phyloP scores from a whole-genome alignment of 805 yeast genomes.

The Schwanniomyces polymorphus region DNA sequence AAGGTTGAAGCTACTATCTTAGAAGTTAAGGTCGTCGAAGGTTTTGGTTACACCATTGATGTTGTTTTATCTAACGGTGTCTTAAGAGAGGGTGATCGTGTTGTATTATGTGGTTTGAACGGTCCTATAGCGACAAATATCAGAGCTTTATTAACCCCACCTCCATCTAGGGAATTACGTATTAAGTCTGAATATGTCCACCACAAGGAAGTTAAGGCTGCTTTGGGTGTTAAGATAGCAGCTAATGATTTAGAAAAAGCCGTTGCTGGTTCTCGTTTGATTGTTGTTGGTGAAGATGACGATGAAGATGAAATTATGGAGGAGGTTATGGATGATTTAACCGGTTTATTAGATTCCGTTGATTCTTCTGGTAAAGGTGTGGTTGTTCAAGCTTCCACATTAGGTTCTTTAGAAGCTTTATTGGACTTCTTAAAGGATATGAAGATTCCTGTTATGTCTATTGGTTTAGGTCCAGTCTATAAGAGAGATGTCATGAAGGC shows the following conservation, averaged over 20 bases:
- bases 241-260: conserved; percentile 98
- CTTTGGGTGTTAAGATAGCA: conserved; percentile 97
- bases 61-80: conserved; percentile 97
- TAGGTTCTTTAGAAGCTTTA: conserved; percentile 97
- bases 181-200: conserved; percentile 95
- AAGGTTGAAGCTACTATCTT: conserved; percentile 93
- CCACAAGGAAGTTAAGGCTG: conserved; percentile 97
- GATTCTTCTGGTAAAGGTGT: conserved; percentile 97
- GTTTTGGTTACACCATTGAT: conserved; percentile 98
- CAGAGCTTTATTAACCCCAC: conserved; percentile 95
- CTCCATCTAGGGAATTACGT: conserved; percentile 94
- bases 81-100: conserved; percentile 89
- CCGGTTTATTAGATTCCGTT: conserved; percentile 91
- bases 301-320: conserved; percentile 98
- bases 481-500: conserved; percentile 99
- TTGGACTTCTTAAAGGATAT: conserved; percentile 95
- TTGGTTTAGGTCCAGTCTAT: conserved; percentile 96
- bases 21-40: conserved; percentile 97
- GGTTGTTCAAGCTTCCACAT: conserved; percentile 95
- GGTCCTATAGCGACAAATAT: conserved; percentile 98
- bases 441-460: conserved; percentile 99
- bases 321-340: conserved; percentile 97
- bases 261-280: conserved; percentile 95
- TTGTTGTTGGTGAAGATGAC: conserved; percentile 95
- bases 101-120: conserved; percentile 95